phyloP scores from a whole-genome alignment of 768 basidiomycete genomes.

The Guyanaporus albipodus region DNA sequence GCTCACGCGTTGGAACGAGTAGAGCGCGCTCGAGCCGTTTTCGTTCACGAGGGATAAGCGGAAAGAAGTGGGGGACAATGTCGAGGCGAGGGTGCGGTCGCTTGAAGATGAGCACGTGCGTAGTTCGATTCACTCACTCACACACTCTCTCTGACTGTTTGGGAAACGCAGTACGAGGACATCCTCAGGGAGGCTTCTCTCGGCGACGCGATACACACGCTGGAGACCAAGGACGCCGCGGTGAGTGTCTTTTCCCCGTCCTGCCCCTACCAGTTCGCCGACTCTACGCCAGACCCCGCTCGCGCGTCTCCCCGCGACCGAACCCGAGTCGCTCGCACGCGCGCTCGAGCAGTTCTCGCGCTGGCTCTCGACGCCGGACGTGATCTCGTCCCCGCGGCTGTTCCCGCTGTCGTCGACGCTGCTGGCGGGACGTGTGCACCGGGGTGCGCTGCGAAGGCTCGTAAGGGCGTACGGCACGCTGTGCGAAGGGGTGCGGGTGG shows the following conservation, averaged over 20 bases:
- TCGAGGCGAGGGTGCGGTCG: slow-evolving; percentile 57
- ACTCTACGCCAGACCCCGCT: slow-evolving; percentile 75
- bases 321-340: slow-evolving; percentile 56
- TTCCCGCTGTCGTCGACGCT: slow-evolving; percentile 65
- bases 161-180: slow-evolving; percentile 11
- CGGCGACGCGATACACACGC: slow-evolving; percentile 19
- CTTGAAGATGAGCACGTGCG: slow-evolving; percentile 85
- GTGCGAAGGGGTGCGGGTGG: slow-evolving; percentile 71
- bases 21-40: slow-evolving; percentile 67
- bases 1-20: not conserved
- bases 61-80: slow-evolving; percentile 49
- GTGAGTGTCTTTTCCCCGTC: no score
- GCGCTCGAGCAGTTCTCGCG: slow-evolving; percentile 69
- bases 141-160: no score
- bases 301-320: slow-evolving; percentile 61
- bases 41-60: slow-evolving; percentile 64
- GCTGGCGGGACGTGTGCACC: slow-evolving; percentile 70
- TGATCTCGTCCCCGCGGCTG: slow-evolving; percentile 77
- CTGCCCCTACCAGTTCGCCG: no score
- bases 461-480: slow-evolving; percentile 66
- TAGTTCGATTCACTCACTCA: slow-evolving; percentile 8
- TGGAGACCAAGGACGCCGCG: slow-evolving; percentile 22
- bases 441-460: slow-evolving; percentile 64
- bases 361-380: slow-evolving; percentile 82
- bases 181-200: slow-evolving; percentile 31